Base-by-base conservation (phyloP, 1,139 yeast species). In the Magnusiomyces suaveolens region DNA sequence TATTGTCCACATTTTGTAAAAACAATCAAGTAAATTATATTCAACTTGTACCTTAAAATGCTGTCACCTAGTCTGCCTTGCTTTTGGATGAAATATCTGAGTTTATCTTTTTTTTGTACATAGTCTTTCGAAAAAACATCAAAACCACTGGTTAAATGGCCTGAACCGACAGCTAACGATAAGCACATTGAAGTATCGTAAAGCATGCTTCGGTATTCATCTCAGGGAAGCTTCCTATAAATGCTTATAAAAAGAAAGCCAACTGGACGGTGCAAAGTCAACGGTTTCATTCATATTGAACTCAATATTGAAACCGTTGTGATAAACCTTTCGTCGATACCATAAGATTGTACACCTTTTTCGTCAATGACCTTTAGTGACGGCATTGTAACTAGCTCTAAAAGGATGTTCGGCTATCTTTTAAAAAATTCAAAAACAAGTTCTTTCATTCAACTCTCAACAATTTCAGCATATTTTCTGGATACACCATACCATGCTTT, bases 281-380 rank as follows among this genome's bases (percentile, higher is more conserved):
- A 87, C 95, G 0, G 94, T 87, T 62, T 87, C 96, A 52, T 90
- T 90, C 61, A 85, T 72, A 65, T 87, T 87, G 65, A 83, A 87
- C 1, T 95, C 96, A 62, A 83, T 86, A 63, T 87, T 87, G 70
- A 87, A 85, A 0, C 95, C 95, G 0, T 94, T 83, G 68, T 87
- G 95, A 64, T 87, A 87, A 0, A 95, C 95, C 64, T 81, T 66
- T 90, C 97, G 60, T 88, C 82, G 0, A 87, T 86, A 57, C 81
- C 85, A 61, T 76, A 85, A 59, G 85, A 80, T 14, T 76, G 75
- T 3, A 87, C 80, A 0, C 79, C 81, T 43, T 80, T 73, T 33
- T 77, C 72, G 2, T 72, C 66, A 32, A 84, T 70, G 39, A 76
- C 72, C 60, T 71, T 74, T 0, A 97, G 97, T 2, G 90, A 82